phyloP scores from a whole-genome alignment of 2,329 filamentous ascomycete species.

The Ophiostoma populinum region DNA sequence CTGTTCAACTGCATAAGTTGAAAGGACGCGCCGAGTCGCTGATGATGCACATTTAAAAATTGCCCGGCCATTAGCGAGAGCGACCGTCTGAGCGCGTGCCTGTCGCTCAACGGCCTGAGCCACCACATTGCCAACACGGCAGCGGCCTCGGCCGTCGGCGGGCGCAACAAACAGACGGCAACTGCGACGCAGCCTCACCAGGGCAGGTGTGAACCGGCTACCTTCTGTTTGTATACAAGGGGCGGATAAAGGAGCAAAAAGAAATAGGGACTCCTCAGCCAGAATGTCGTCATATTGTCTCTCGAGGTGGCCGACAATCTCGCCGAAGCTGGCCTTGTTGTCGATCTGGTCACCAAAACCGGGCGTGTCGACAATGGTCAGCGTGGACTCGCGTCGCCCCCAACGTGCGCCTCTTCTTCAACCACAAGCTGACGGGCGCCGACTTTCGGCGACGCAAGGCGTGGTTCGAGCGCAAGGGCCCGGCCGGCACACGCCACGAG shows the following conservation, averaged over 20 bases:
- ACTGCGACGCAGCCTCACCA: too few relatives aligned
- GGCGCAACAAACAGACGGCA: too few relatives aligned
- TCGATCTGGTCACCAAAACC: constrained; percentile 98
- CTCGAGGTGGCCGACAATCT: constrained; percentile 97
- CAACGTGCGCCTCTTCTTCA: constrained; percentile 97
- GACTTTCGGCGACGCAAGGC: too few relatives aligned
- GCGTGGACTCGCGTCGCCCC: too few relatives aligned
- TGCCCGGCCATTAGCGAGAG: constrained; percentile 62
- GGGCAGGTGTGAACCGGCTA: too few relatives aligned
- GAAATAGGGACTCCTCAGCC: constrained; percentile 97
- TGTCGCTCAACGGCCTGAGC: constrained; percentile 54
- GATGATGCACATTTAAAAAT: constrained; percentile 67
- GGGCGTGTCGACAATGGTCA: constrained; percentile 96
- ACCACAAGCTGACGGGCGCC: constrained; percentile 90
- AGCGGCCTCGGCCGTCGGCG: constrained; percentile 11
- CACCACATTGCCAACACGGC: constrained; percentile 12
- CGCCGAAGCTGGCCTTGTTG: constrained; percentile 95
- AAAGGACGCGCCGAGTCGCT: constrained; percentile 78
- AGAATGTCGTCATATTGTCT: constrained; percentile 99
- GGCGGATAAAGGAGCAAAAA: constrained; percentile 99
- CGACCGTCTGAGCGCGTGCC: constrained; percentile 58
- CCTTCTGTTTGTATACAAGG: too few relatives aligned
- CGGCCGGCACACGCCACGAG: too few relatives aligned
- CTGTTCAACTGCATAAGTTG: too few relatives aligned
- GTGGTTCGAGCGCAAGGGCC: too few relatives aligned